Percentiles rank a stretch among this genome's conserved stretches.
These are phyloP conservation scores for Zygosaccharomyces bisporus DNA, from an alignment of 805 yeast genomes.

Conservation along the genomic window DNA sequence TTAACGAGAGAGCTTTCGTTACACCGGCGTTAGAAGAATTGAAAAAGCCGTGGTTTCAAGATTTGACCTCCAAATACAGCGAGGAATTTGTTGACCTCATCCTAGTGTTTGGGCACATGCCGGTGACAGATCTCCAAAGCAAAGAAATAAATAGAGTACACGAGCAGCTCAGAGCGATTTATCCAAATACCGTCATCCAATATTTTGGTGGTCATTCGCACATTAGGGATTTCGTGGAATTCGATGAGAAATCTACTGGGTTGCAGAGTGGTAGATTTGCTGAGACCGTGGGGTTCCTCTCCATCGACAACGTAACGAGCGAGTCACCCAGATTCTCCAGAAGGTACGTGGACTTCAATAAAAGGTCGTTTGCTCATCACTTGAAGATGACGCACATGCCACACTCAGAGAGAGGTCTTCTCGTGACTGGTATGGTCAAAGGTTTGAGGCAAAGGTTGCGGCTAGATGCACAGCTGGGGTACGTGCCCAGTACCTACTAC, in stretches of 20 bases:
- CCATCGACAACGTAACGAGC: constrained; percentile 42
- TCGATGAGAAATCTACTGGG: constrained; percentile 66
- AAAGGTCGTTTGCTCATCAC: constrained; percentile 66
- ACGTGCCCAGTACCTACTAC: constrained; percentile 62
- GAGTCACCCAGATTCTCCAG: constrained; percentile 44
- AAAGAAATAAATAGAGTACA: constrained; percentile 39
- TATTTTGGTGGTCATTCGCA: constrained; percentile 95
- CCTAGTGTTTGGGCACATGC: constrained; percentile 76
- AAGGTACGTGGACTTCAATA: constrained; percentile 78
- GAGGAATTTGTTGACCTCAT: constrained; percentile 56
- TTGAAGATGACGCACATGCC: constrained; percentile 38
- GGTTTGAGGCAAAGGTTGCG: constrained; percentile 45
- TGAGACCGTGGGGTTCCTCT: constrained; percentile 88
- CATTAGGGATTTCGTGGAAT: constrained; percentile 71
- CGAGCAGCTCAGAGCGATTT: constrained; percentile 47
- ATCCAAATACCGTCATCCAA: constrained; percentile 66
- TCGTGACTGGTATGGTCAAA: constrained; percentile 44
- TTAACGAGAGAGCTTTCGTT: constrained; percentile 59
- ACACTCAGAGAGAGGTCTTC: constrained; percentile 50
- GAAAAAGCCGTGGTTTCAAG: constrained; percentile 63
- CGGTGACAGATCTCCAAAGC: constrained; percentile 44
- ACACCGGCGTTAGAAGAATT: constrained; percentile 51
- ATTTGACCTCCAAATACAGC: constrained; percentile 36
- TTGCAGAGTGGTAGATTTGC: constrained; percentile 92
- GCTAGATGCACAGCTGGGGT: constrained; percentile 56